phyloP scores from a whole-genome alignment of 371 early-diverging fungal genomes.

The Zopfochytrium polystomum region DNA sequence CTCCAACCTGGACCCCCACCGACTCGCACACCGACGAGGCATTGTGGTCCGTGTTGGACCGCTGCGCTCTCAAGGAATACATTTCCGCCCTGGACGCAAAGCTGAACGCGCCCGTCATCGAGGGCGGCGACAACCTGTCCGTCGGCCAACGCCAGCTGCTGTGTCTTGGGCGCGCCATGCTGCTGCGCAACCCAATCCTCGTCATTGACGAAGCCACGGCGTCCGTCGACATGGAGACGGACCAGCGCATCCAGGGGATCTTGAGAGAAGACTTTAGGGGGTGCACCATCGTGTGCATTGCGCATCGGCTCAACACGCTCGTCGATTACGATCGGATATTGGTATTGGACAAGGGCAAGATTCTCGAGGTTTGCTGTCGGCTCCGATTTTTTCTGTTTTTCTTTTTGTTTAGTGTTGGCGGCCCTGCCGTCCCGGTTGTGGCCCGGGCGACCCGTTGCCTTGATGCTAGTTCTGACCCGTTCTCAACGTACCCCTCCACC shows the following conservation, averaged over 20 bases:
- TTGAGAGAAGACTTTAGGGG: constrained; percentile 5
- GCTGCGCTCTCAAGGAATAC: constrained; percentile 23
- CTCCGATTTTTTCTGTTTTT: no score
- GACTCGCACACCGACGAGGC: constrained; percentile 35
- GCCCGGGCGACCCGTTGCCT: no score
- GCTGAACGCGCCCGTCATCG: constrained; percentile 31
- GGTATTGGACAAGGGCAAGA: no score
- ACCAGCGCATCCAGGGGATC: constrained; percentile 9
- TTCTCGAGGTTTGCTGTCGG: no score
- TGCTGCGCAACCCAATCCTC: constrained; percentile 41
- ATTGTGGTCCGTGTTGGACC: constrained; percentile 42
- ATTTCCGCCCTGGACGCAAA: constrained; percentile 16
- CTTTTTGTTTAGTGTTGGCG: no score
- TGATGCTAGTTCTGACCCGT: no score
- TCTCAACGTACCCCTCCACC: no score
- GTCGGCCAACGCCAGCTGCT: constrained; percentile 61
- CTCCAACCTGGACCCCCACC: constrained; percentile 25
- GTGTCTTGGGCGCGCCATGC: constrained; percentile 43
- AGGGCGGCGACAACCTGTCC: constrained; percentile 77
- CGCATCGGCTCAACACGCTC: no score
- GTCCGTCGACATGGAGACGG: constrained; percentile 11
- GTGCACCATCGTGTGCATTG: no score
- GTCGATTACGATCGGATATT: no score
- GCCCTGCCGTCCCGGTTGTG: no score
- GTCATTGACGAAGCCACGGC: constrained; percentile 60